phyloP scores from a whole-genome alignment of 768 basidiomycete genomes.

The Lactarius hengduanensis region DNA sequence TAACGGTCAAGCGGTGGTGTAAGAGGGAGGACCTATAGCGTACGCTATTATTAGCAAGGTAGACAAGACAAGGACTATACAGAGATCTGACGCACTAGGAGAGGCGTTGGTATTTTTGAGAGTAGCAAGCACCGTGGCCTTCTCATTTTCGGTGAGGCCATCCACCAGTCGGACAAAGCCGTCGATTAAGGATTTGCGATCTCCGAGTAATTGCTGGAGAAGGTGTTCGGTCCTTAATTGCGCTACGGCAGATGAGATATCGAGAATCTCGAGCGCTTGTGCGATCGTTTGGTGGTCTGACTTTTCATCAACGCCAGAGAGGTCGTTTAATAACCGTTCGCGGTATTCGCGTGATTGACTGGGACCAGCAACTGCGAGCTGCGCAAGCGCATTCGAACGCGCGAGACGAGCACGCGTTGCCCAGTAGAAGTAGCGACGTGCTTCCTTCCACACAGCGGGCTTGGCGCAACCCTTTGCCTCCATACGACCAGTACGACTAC shows the following conservation, averaged over 20 bases:
- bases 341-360: constrained; percentile 67
- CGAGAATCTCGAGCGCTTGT: constrained; percentile 67
- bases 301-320: constrained; percentile 53
- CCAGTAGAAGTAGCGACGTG: constrained; percentile 93
- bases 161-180: constrained; percentile 74
- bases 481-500: constrained; percentile 91
- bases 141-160: constrained; percentile 70
- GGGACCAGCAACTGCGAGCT: constrained; percentile 70
- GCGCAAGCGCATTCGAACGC: constrained; percentile 58
- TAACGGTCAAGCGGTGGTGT: constrained; percentile 29
- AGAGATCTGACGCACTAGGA: constrained; percentile 47
- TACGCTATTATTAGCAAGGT: constrained; percentile 19
- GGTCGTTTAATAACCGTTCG: constrained; percentile 56
- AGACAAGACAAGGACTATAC: no score
- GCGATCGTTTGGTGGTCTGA: constrained; percentile 59
- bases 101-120: constrained; percentile 59
- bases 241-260: constrained; percentile 58
- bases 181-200: constrained; percentile 73
- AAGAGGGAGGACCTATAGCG: constrained; percentile 42
- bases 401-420: constrained; percentile 80
- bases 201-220: constrained; percentile 63
- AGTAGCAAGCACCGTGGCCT: constrained; percentile 53
- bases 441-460: constrained; percentile 81
- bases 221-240: constrained; percentile 72
- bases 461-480: constrained; percentile 96